Evolutionary conservation across 139 green algal species (phyloP), one percentile per base, ranked within the genome.

Genomic region (Mychonastes homosphaera): DNA sequence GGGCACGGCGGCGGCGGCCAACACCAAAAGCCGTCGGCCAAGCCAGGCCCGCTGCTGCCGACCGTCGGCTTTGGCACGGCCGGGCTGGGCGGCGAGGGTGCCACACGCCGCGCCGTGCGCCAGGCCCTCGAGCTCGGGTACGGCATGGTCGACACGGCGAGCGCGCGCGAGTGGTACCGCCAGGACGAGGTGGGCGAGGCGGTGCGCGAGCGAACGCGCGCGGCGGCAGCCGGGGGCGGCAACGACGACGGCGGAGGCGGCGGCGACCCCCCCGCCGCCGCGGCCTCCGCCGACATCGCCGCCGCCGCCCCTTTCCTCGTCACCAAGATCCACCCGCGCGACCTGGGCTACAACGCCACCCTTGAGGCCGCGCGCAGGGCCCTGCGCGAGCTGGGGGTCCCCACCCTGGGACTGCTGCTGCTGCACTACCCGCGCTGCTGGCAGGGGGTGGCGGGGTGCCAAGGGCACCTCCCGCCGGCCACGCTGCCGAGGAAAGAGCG

Each of bases 341-440:
- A 92, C 45, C 64, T 79, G 8, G 86, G 86, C 9, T 81, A 76
- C 49, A 59, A 77, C 6, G 34, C 10, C 18, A 80, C 79, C 16
- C 46, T 79, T 7, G 38, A 60, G 6, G 65, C 61, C n/a, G 53
- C 76, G 29, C 51, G 58, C 24, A 48, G 40, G 19, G 69, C 46
- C n/a, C 51, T 70, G 30, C 51, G 16, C 16, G 72, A 92, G 44
- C 68, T 94, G 39, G 35, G 49, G 15, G 81, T 63, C 4, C 26
- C 48, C 34, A 87, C 88, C 57, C 12, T 94, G 12, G 85, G 94
- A 62, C 73, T 92, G 13, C 61, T 94, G 34, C 70, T 94, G 36
- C 71, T 94, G 58, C 86, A 94, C 73, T 94, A 94, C 65, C 77
- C 86, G 12, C 56, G 61, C 28, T 93, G 85, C 61, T 87, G 33